Percentiles rank a stretch among this genome's conserved stretches.
These are phyloP conservation scores for Cokeromyces recurvatus DNA, from an alignment of 371 early-diverging fungal genomes.

Conservation along the genomic window DNA sequence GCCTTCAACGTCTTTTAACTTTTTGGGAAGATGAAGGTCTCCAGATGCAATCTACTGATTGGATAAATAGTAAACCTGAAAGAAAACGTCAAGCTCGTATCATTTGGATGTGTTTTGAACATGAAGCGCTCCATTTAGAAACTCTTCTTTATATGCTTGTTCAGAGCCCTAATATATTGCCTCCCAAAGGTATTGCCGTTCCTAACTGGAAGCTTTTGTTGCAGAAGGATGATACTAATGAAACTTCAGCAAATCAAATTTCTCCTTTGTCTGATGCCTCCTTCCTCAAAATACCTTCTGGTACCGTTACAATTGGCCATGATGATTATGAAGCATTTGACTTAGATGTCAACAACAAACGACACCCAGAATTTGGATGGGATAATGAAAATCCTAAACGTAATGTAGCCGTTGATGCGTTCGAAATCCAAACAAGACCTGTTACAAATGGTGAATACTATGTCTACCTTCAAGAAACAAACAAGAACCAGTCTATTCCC, in stretches of 20 bases:
- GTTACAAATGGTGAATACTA: constrained; percentile 80
- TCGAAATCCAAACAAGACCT: constrained; percentile 71
- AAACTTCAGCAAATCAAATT: not conserved
- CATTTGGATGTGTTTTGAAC: constrained; percentile 86
- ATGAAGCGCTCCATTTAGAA: constrained; percentile 91
- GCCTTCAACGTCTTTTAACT: constrained; percentile 48
- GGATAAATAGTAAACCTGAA: constrained; percentile 18
- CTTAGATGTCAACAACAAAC: not conserved
- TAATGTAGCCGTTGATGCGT: constrained; percentile 35
- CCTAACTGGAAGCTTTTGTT: constrained; percentile 22
- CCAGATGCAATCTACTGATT: constrained; percentile 8
- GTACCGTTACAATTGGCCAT: constrained; percentile 49
- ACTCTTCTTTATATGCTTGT: constrained; percentile 84
- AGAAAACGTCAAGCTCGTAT: constrained; percentile 54
- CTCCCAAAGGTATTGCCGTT: constrained; percentile 27
- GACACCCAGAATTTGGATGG: constrained; percentile 79
- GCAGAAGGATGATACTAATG: not conserved
- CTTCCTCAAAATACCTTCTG: constrained; percentile 13
- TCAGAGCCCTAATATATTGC: constrained; percentile 49
- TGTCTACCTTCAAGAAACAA: constrained; percentile 42
- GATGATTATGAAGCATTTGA: constrained; percentile 53
- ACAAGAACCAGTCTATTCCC: constrained; percentile 19
- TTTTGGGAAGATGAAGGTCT: constrained; percentile 29
- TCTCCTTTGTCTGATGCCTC: constrained; percentile 10
- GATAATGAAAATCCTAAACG: constrained; percentile 77